These are phyloP conservation scores for Mycena indigotica DNA, from an alignment of 768 basidiomycete genomes.

Conservation along the genomic window DNA sequence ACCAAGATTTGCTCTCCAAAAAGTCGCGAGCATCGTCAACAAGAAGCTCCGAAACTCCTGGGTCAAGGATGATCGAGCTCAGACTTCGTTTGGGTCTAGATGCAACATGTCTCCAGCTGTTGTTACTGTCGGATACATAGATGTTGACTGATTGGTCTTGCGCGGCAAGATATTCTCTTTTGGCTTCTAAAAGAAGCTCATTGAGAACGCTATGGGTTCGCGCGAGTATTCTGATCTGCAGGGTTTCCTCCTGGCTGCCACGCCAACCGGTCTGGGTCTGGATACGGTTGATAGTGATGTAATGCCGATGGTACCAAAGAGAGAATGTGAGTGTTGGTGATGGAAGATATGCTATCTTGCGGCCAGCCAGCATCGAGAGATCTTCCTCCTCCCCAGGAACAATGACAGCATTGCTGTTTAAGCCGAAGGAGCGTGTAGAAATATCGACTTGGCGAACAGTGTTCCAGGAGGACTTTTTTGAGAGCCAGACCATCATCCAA, in stretches of 20 bases:
- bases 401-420: constrained; percentile 33
- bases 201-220: constrained; percentile 48
- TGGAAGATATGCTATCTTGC: constrained; percentile 47
- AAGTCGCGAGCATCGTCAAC: constrained; percentile 74
- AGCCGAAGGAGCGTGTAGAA: constrained; percentile 44
- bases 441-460: constrained; percentile 54
- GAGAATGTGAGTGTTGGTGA: constrained; percentile 40
- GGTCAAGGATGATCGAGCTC: constrained; percentile 70
- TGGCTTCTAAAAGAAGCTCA: constrained; percentile 56
- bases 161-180: constrained; percentile 50
- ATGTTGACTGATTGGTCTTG: constrained; percentile 55
- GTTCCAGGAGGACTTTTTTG: constrained; percentile 33
- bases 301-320: constrained; percentile 53
- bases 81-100: constrained; percentile 66
- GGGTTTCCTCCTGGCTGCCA: constrained; percentile 38
- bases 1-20: constrained; percentile 69
- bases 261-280: constrained; percentile 37
- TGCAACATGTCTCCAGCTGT: constrained; percentile 57
- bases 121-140: constrained; percentile 47
- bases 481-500: constrained; percentile 75
- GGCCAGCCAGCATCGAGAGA: constrained; percentile 25
- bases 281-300: constrained; percentile 40
- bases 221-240: constrained; percentile 55
- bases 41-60: constrained; percentile 64
- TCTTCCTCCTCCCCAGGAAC: constrained; percentile 43